These are phyloP conservation scores for Sarocladium brachiariae DNA, from an alignment of 2,329 filamentous ascomycete genomes.

Conservation along the genomic window DNA sequence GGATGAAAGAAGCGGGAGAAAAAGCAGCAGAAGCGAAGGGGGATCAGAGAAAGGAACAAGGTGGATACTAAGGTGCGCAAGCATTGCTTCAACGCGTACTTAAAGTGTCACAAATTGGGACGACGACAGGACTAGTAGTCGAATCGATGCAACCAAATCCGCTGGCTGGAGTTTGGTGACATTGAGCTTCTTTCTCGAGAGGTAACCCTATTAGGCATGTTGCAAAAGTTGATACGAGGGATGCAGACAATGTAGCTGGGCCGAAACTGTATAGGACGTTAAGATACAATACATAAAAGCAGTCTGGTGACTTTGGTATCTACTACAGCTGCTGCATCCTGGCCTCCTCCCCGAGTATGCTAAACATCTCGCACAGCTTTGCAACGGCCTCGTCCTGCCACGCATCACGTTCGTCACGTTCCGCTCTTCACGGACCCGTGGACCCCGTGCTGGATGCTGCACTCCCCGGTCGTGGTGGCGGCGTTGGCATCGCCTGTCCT, in stretches of 20 bases:
- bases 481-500: slow-evolving; percentile 18
- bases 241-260: too few relatives aligned
- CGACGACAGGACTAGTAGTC: neutral
- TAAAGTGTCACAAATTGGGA: neutral
- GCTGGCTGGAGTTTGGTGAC: neutral
- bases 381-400: neutral
- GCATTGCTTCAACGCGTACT: neutral
- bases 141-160: too few relatives aligned
- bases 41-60: slow-evolving; percentile 42
- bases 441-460: slow-evolving; percentile 37
- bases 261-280: too few relatives aligned
- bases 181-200: too few relatives aligned
- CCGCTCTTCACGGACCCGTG: slow-evolving; percentile 26
- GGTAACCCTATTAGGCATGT: too few relatives aligned
- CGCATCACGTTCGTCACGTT: neutral
- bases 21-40: slow-evolving; percentile 34
- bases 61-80: slow-evolving; percentile 36
- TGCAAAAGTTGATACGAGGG: too few relatives aligned
- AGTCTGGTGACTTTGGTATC: neutral
- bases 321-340: neutral
- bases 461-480: slow-evolving; percentile 30
- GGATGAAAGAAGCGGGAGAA: slow-evolving; percentile 56
- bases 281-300: neutral
- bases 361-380: neutral
- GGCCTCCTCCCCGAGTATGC: neutral